Evolutionary conservation across 441 rosid genomes (phyloP).

Genomic region (Adansonia grandidieri): DNA sequence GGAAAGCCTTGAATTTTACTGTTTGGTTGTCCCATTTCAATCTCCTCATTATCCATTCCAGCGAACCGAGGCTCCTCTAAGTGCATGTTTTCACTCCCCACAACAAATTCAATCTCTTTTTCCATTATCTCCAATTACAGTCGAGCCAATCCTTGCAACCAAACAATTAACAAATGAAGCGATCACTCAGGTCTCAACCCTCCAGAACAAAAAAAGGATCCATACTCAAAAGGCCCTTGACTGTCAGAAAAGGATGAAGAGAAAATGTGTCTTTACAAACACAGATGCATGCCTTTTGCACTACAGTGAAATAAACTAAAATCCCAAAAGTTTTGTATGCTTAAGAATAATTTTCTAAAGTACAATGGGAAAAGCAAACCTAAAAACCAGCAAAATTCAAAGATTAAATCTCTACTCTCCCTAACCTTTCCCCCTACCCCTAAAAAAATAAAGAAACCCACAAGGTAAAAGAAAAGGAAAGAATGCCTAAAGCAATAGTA

Average conservation of each 20-base stretch:
- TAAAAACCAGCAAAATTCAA: constrained; percentile 26
- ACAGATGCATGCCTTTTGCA: too few relatives aligned
- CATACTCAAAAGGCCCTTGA: constrained; percentile 30
- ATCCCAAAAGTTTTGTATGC: background rate
- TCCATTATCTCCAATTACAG: constrained; percentile 44
- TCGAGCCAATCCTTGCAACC: constrained; percentile 20
- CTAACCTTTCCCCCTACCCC: background rate
- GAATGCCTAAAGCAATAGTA: background rate
- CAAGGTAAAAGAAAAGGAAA: background rate
- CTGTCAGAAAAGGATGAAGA: background rate
- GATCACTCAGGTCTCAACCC: constrained; percentile 26
- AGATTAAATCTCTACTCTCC: constrained; percentile 7
- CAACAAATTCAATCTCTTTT: constrained; percentile 43
- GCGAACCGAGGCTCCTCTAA: constrained; percentile 41
- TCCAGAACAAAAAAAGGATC: constrained; percentile 25
- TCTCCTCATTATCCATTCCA: constrained; percentile 61
- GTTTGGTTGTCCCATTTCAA: constrained; percentile 41
- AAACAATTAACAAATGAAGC: constrained; percentile 26
- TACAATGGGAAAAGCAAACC: constrained; percentile 21
- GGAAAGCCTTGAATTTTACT: constrained; percentile 41
- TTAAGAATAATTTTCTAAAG: constrained; percentile 12
- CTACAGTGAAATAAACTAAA: too few relatives aligned
- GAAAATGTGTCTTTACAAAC: background rate
- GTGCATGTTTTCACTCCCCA: constrained; percentile 42
- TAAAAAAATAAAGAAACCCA: constrained; percentile 3